Percentiles rank a stretch among this genome's conserved stretches.
These are phyloP conservation scores for Botrytis hyacinthi DNA, from an alignment of 2,329 filamentous ascomycete species.

Conservation along the genomic window DNA sequence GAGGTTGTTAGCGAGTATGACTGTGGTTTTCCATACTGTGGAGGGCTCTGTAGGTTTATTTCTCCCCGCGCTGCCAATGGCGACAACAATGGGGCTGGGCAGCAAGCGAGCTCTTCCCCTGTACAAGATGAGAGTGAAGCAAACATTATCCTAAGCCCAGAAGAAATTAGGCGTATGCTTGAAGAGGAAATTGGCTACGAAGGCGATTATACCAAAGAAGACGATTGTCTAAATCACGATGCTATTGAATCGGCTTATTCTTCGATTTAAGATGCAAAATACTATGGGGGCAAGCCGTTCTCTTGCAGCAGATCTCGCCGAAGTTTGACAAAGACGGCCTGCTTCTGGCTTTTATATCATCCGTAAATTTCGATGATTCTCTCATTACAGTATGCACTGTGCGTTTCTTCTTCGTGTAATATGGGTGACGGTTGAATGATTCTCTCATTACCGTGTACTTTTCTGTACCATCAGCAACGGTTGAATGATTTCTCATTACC, in stretches of 20 bases:
- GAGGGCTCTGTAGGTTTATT: too few relatives aligned
- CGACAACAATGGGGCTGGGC: background rate
- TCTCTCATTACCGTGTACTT: background rate
- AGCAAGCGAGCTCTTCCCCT: background rate
- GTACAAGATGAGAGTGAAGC: background rate
- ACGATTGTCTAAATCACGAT: too few relatives aligned
- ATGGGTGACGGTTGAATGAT: background rate
- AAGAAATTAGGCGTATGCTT: too few relatives aligned
- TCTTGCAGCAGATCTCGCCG: too few relatives aligned
- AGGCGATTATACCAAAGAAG: rapidly evolving
- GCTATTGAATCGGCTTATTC: too few relatives aligned
- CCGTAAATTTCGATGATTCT: background rate
- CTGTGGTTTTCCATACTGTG: background rate
- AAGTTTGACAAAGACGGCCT: too few relatives aligned
- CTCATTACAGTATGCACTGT: background rate
- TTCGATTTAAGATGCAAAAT: too few relatives aligned
- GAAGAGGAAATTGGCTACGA: too few relatives aligned
- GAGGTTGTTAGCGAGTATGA: background rate
- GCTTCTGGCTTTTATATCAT: too few relatives aligned
- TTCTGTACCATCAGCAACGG: background rate
- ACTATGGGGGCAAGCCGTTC: too few relatives aligned
- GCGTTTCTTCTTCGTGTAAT: background rate
- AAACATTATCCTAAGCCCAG: background rate
- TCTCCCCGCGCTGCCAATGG: background rate
- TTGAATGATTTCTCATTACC: background rate